Evolutionary conservation across 495 filamentous ascomycete genomes (phyloP), one percentile per base, ranked within the genome.

Genomic region (Rhizodiscina lignyota): DNA sequence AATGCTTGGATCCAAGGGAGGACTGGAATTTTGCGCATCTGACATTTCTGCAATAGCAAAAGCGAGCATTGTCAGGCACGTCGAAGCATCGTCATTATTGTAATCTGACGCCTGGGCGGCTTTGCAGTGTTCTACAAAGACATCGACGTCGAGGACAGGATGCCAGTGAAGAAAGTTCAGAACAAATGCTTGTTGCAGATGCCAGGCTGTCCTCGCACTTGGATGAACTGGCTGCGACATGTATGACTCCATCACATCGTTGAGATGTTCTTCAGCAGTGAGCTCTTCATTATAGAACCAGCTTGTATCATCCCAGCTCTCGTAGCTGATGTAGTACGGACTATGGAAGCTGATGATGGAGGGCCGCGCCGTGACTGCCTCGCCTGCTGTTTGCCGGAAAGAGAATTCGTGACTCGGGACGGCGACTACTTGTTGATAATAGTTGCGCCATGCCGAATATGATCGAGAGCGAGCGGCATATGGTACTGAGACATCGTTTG

Each of bases 251-350:
- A 45, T 28, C 18, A 37, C 34, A 31, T 45, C 38, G 30, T 24
- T 29, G 2, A 45, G 34, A 6, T 35, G 27, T 21, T 41, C 38
- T 5, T 38, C 42, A 12, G 42, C 38, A 24, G 32, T 17, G 6
- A 45, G 36, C 26, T 41, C 42, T 27, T 45, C 42, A 21, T 45
- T 39, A 30, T 41, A 45, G 26, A 45, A 45, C 19, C 32, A 29
- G 21, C 34, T 34, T 3, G 42, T 45, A 20, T 45, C 40, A 30
- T 45, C 42, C 42, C 42, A 45, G 34, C 38, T 38, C 20, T 45
- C 42, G 15, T 37, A 33, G 27, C 34, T 34, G 21, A 45, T 41
- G 22, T 41, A 45, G 11, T 27, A 21, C 16, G 42, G 42, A n/a
- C 38, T 34, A 4, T 30, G 20, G 18, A 45, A 45, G 21, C 32